Evolutionary conservation across 139 green algal genomes (phyloP).

Genomic region (Micractinium conductrix): DNA sequence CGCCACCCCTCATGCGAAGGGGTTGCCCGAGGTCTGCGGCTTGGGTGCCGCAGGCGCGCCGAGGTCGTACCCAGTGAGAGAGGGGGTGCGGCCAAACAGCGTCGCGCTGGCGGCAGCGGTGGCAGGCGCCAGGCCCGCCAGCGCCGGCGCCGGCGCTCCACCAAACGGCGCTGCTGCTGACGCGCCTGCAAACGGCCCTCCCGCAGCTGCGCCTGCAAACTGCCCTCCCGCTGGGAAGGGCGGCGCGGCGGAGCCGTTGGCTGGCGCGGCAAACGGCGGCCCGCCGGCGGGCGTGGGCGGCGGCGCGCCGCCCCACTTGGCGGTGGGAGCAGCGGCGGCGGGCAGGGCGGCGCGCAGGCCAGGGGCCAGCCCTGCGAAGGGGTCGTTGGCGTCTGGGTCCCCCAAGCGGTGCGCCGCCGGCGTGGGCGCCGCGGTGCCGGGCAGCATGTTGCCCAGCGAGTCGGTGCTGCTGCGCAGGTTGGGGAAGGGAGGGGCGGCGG

Average conservation of each 20-base stretch:
- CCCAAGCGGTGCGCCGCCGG: not conserved
- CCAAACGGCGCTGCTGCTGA: too few species aligned
- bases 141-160: not conserved
- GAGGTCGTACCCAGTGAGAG: conserved; percentile 40
- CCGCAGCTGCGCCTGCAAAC: not conserved
- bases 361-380: conserved; percentile 31
- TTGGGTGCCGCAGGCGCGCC: conserved; percentile 38
- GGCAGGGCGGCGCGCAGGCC: conserved; percentile 24
- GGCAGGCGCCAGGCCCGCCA: not conserved
- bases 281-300: conserved; percentile 13
- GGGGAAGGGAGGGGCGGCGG: not conserved
- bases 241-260: not conserved
- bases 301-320: conserved; percentile 5
- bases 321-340: not conserved
- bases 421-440: not conserved
- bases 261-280: conserved; percentile 8
- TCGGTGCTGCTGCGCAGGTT: conserved; percentile 7
- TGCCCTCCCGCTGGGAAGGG: not conserved
- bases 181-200: too few species aligned
- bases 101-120: conserved; percentile 21
- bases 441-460: not conserved
- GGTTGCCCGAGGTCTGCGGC: conserved; percentile 43
- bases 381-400: not conserved
- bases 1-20: conserved; percentile 51
- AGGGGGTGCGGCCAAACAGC: conserved; percentile 30